Evolutionary conservation across 106 monocot species (phyloP), one percentile per base, ranked within the genome.

Genomic region (Phalaenopsis equestris): DNA sequence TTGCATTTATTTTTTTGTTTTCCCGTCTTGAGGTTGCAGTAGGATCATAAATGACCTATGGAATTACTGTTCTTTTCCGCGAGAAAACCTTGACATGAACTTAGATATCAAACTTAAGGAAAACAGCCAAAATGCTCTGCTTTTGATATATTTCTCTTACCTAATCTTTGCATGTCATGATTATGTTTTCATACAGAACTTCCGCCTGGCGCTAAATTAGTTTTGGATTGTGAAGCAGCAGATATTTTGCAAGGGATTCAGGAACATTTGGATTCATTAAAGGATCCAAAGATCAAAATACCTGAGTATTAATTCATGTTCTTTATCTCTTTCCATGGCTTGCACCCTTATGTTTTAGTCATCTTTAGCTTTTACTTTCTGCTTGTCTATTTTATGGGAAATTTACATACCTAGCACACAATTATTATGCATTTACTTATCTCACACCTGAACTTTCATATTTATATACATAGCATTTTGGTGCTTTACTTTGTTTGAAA

Each of bases 211-310:
- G 80, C 84, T 55, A 88, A 82, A 79, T 24, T 90, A 41, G 21
- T 92, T 39, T 86, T 86, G 92, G 87, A 92, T 74, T 92, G 88
- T 83, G 92, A 92, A 76, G 92, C 87, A 77, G 90, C 86, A 17
- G 75, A 76, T 79, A 56, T 82, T 58, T 79, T 92, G 67, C 84
- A 86, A 86, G 86, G 86, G 75, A 90, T 92, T 47, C 90, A 90
- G 61, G 90, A 86, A 21, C 82, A 88, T 23, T 82, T 90, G 78
- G 77, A 82, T 42, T 67, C 82, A 19, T 74, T 92, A 83, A 79
- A 90, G 42, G 92, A 92, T 74, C 84, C 82, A 39, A 86, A 75
- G 55, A 82, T 92, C 2, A 92, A 86, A 85, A 84, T 88, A 46
- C 90, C 90, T 23, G 80, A 68, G 92, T 92, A 86, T 43, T 45